Base-by-base conservation (phyloP, 2,329 filamentous ascomycete genomes). In the Ascomycota sp. region DNA sequence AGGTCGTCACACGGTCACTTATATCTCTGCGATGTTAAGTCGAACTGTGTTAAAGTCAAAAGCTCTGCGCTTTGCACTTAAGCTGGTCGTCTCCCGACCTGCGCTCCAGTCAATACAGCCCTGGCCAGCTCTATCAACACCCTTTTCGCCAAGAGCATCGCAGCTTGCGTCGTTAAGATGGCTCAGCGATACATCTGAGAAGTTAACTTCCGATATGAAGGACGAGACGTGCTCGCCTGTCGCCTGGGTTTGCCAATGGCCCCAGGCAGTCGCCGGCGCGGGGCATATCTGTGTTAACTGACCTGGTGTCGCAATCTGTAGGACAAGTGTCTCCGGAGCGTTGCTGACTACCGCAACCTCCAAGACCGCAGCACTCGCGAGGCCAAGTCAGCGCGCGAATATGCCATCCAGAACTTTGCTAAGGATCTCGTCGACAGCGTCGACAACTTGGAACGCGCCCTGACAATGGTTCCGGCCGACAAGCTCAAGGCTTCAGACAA, bases 261-360 rank as follows among this genome's bases (percentile, higher is more conserved):
- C 23, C 23, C 23, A 24, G 11, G 23, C 23, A 11, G 25, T 26
- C 25, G 8, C 7, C 12, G 12, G 12, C 25, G 15, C 9, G 25
- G 13, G 12, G 7, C 25, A 17, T 26, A 6, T 5, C 15, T 17
- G 15, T 17, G 15, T 17, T 17, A 17, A 17, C 15, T 17, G 15
- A 17, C 15, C 15, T 17, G 15, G 15, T 17, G 15, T 17, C n/a
- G 8, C 7, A 12, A 6, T 11, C 17, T 27, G 32, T 35, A 95
- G 89, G 89, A 95, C 59, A 89, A 83, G 62, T 91, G 83, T 56
- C 69, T 94, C 38, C 86, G 89, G 51, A 78, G 79, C 32, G 74
- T 95, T 39, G 89, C 89, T 57, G 89, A 98, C 46, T 95, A 91
- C 69, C 82, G 82, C 51, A 98, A 95, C 60, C 78, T 98, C 30